These are phyloP conservation scores for Starmerella asiatica DNA, from an alignment of 805 yeast species.

Conservation along the genomic window DNA sequence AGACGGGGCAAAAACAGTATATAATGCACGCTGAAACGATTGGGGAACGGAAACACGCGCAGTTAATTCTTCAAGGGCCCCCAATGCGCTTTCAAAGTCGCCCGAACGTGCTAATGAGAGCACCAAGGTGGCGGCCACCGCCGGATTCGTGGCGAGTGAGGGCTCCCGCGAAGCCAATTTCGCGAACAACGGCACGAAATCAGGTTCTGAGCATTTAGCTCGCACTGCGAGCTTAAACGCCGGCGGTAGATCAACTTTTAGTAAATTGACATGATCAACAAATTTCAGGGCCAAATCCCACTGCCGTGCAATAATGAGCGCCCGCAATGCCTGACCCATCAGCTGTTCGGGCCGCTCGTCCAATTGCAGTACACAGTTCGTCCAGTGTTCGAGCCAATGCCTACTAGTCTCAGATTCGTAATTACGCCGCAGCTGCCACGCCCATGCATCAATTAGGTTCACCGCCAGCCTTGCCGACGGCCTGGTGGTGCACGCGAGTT, in stretches of 20 bases:
- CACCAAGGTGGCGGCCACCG: slow-evolving; percentile 5
- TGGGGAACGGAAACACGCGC: not conserved
- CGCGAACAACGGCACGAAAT: slow-evolving; percentile 7
- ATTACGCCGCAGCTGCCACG: slow-evolving; percentile 1
- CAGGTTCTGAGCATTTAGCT: not conserved
- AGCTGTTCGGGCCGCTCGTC: not conserved
- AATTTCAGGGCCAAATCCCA: not conserved
- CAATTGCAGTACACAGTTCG: not conserved
- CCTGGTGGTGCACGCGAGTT: slow-evolving; percentile 7
- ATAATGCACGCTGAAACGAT: not conserved
- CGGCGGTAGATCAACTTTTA: not conserved
- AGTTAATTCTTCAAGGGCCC: slow-evolving; percentile 5
- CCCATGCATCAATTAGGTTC: slow-evolving; percentile 10
- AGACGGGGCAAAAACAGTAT: not conserved
- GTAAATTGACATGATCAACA: not conserved
- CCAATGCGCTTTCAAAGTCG: slow-evolving; percentile 5
- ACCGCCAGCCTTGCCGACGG: slow-evolving; percentile 9
- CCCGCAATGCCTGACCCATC: not conserved
- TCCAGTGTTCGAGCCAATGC: slow-evolving; percentile 5
- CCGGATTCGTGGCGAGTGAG: not conserved
- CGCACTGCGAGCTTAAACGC: not conserved
- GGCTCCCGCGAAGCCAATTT: slow-evolving; percentile 6
- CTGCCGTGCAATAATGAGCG: not conserved
- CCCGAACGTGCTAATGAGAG: slow-evolving; percentile 5
- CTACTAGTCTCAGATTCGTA: not conserved